These are phyloP conservation scores for Cydonia oblonga DNA, from an alignment of 331 rosid species.

Conservation along the genomic window DNA sequence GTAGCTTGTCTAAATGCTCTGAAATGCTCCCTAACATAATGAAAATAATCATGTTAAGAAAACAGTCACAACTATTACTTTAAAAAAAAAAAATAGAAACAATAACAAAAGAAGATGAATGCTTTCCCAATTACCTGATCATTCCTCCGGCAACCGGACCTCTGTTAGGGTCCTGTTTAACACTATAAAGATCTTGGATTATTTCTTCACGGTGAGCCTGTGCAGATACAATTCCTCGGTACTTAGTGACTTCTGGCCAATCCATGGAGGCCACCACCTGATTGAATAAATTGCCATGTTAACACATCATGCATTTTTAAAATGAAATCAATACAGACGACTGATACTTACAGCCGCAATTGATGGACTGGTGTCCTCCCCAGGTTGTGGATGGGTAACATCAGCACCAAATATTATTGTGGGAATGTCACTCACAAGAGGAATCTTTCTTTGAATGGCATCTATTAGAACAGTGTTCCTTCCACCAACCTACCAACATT, in stretches of 20 bases:
- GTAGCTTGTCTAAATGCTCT: slow-evolving; percentile 31
- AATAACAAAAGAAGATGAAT: not conserved
- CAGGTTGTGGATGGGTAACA: slow-evolving; percentile 37
- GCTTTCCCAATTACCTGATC: slow-evolving; percentile 34
- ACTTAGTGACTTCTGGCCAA: slow-evolving; percentile 66
- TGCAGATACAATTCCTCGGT: slow-evolving; percentile 58
- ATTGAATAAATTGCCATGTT: not conserved
- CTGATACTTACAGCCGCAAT: slow-evolving; percentile 65
- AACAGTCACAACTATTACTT: not conserved
- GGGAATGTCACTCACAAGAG: slow-evolving; percentile 27
- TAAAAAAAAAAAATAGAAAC: not conserved
- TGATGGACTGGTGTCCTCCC: slow-evolving; percentile 43
- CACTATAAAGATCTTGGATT: slow-evolving; percentile 50
- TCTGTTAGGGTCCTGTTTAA: slow-evolving; percentile 6
- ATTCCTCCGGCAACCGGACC: slow-evolving; percentile 48
- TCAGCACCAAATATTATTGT: slow-evolving; percentile 43
- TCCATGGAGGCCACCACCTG: slow-evolving; percentile 95
- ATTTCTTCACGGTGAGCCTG: slow-evolving; percentile 58
- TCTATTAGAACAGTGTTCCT: slow-evolving; percentile 32
- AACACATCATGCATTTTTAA: not conserved
- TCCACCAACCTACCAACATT: slow-evolving; percentile 33
- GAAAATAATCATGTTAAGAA: not conserved
- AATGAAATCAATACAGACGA: not conserved
- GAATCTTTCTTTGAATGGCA: slow-evolving; percentile 25
- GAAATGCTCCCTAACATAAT: slow-evolving; percentile 47